Base-by-base conservation (phyloP, 768 basidiomycete genomes). In the Lactarius sp. region DNA sequence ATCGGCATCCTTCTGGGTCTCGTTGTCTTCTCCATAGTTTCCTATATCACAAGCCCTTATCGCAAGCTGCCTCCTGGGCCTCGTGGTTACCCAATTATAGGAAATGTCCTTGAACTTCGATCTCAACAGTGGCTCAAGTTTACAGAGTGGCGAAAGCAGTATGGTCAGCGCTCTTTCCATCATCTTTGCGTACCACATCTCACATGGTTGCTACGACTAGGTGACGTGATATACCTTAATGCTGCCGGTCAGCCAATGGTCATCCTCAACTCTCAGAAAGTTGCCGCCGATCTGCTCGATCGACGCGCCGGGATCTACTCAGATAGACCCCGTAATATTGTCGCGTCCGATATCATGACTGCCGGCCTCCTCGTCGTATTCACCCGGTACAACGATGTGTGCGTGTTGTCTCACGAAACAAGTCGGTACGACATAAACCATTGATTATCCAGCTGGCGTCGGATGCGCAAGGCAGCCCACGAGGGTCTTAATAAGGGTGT, bases 401-500 rank as follows among this genome's bases (percentile, higher is more conserved):
- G 22, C 42, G 62, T 65, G 36, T 42, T 49, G 3, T 60, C 22
- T 36, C 3, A 46, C 14, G 36, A 37, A 34, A 36, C 5, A 6
- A 18, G n/a, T 27, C 20, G 14, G 51, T 20, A 8, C 27, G 33
- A n/a, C 18, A 18, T 56, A 44, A 36, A 44, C 36, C 36, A 3
- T 18, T n/a, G 13, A 18, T 27, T 44, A 58, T n/a, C 8, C 12
- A 77, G 75, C 33, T 77, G 75, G 75, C 70, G 73, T 33, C 66
- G 72, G 14, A 73, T 75, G 72, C 72, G 75, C 20, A 71, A 74
- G 18, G 72, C 75, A 1, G 71, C 71, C 3, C 73, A 76, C 60
- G 75, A 76, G 49, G 73, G 73, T 6, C 72, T 77, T 36, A 71
- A 71, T 56, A 70, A 69, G 50, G 61, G 69, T 16, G 60, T 64